These are phyloP conservation scores for Kodamaea derodonti DNA, from an alignment of 1,139 yeast species.

Conservation along the genomic window DNA sequence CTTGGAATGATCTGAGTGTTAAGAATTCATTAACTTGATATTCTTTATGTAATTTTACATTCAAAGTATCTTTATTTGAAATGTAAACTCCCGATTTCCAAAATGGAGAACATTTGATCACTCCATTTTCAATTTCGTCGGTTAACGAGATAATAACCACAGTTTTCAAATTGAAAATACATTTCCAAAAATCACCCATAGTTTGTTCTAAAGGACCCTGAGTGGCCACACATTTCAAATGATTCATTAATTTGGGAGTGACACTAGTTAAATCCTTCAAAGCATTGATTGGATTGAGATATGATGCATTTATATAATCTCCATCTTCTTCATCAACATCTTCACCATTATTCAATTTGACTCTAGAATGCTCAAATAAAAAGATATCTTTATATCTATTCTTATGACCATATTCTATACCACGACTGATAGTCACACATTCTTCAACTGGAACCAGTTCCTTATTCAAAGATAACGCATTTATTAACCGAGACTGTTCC, in stretches of 20 bases:
- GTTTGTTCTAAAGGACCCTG: conserved; percentile 83
- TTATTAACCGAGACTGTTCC: conserved; percentile 31
- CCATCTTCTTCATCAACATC: conserved; percentile 9
- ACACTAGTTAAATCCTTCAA: conserved; percentile 11
- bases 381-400: conserved; percentile 79
- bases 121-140: conserved; percentile 50
- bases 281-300: conserved; percentile 19
- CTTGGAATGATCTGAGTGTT: conserved; percentile 34
- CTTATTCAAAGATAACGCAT: conserved; percentile 21
- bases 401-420: conserved; percentile 71
- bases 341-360: conserved; percentile 30
- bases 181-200: conserved; percentile 78
- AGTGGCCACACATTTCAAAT: conserved; percentile 64
- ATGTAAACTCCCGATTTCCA: conserved; percentile 48
- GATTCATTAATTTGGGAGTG: conserved; percentile 8
- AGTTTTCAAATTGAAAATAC: conserved; percentile 44
- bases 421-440: conserved; percentile 36
- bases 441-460: conserved; percentile 9
- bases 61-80: conserved; percentile 32
- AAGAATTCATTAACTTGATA: conserved; percentile 15
- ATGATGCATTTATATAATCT: conserved; percentile 35
- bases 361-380: conserved; percentile 81
- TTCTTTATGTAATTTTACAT: conserved; percentile 23
- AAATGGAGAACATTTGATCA: conserved; percentile 52
- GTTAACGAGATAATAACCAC: conserved; percentile 47